Conservation (phyloP, 352 stramenopile genomes). For the Pythium insidiosum region DNA sequence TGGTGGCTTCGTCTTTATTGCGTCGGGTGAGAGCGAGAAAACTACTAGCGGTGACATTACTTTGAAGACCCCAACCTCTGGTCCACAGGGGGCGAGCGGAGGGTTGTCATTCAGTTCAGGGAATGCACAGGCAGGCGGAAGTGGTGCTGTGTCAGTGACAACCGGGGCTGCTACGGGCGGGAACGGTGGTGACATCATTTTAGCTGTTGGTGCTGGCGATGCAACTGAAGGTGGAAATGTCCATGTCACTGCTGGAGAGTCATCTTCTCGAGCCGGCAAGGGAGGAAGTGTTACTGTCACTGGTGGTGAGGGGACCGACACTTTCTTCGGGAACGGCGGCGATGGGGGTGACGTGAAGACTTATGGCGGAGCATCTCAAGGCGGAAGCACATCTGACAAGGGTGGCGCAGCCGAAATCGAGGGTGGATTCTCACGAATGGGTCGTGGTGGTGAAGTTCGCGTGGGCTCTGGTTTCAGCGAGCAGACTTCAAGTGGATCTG, state of each 20-base stretch:
- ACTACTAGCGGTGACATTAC: conserved; percentile 65
- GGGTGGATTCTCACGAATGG: conserved; percentile 53
- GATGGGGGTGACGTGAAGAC: conserved; percentile 83
- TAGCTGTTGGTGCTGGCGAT: conserved; percentile 43
- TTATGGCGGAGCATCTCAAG: conserved; percentile 74
- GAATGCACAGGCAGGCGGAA: conserved; percentile 38
- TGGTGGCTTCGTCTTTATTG: conserved; percentile 49
- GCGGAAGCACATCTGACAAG: conserved; percentile 40
- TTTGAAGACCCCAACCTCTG: conserved; percentile 51
- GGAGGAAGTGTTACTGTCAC: conserved; percentile 48
- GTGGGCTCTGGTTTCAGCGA: conserved; percentile 44
- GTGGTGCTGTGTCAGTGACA: conserved; percentile 41
- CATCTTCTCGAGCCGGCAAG: conserved; percentile 22
- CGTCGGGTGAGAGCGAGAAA: conserved; percentile 49
- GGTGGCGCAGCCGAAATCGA: conserved; percentile 71
- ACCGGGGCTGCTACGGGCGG: conserved; percentile 49
- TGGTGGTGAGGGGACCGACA: conserved; percentile 49
- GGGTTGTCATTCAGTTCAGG: conserved; percentile 48
- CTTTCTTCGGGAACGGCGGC: conserved; percentile 68
- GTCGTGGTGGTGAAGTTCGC: conserved; percentile 44
- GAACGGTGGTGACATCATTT: conserved; percentile 43
- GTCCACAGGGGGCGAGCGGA: conserved; percentile 46
- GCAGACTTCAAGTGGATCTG: conserved; percentile 36
- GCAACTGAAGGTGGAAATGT: conserved; percentile 56
- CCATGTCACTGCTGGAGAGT: conserved; percentile 56